These are phyloP conservation scores for Neodidymelliopsis sp. DNA, from an alignment of 2,329 filamentous ascomycete species.

Conservation along the genomic window DNA sequence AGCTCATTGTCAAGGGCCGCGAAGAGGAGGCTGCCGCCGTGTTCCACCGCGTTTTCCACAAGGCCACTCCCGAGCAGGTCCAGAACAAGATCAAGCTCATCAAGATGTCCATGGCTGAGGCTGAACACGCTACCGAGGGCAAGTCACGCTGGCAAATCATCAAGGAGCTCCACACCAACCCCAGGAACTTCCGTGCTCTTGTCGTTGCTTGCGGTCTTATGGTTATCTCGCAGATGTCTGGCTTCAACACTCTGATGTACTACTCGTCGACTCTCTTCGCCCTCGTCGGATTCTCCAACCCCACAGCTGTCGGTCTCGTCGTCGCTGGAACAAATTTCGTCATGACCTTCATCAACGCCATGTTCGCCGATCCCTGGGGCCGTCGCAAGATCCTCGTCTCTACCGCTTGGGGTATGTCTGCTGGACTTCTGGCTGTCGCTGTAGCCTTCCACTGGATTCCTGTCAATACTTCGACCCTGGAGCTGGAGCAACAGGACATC, in stretches of 20 bases:
- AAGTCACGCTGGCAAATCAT: conserved; percentile 53
- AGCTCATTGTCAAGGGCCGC: conserved; percentile 58
- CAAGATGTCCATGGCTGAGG: conserved; percentile 49
- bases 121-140: conserved; percentile 50
- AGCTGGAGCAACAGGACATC: conserved; percentile 45
- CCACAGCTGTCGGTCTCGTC: conserved; percentile 56
- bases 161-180: conserved; percentile 56
- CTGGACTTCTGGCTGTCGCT: conserved; percentile 53
- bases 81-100: conserved; percentile 56
- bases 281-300: conserved; percentile 60
- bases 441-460: conserved; percentile 58
- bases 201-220: conserved; percentile 60
- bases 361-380: conserved; percentile 56
- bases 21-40: conserved; percentile 45
- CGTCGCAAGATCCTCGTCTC: conserved; percentile 55
- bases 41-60: conserved; percentile 49
- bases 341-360: conserved; percentile 58
- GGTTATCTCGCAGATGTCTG: conserved; percentile 59
- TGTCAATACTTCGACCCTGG: conserved; percentile 53
- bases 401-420: conserved; percentile 56
- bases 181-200: conserved; percentile 56
- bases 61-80: conserved; percentile 54
- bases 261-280: conserved; percentile 54
- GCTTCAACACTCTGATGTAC: conserved; percentile 58
- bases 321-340: conserved; percentile 59